These are phyloP conservation scores for Xylariaceae sp. DNA, from an alignment of 2,329 filamentous ascomycete genomes.

Conservation along the genomic window DNA sequence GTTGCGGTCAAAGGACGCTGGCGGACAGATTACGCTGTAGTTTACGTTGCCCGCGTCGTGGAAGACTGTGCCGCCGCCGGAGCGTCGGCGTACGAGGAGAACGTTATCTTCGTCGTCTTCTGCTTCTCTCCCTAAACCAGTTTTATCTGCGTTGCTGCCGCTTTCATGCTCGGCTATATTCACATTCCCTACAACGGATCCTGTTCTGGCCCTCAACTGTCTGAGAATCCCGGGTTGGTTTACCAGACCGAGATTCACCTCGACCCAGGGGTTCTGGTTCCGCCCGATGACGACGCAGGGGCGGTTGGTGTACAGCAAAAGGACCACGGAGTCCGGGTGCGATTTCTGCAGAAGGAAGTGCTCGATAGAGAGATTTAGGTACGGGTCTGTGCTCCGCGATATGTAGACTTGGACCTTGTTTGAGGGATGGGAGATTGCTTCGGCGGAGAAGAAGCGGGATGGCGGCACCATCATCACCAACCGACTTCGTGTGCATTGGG, in stretches of 20 bases:
- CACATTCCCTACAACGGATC: slow-evolving; percentile 3
- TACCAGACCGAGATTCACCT: slow-evolving; percentile 77
- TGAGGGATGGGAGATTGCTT: slow-evolving; percentile 50
- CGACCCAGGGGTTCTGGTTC: slow-evolving; percentile 97
- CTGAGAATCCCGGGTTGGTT: slow-evolving; percentile 27
- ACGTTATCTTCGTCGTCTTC: slow-evolving; percentile 45
- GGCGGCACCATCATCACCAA: neutral
- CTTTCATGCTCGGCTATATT: slow-evolving; percentile 12
- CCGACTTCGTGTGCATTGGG: slow-evolving; percentile 1
- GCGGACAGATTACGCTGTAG: slow-evolving; percentile 88
- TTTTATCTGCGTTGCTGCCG: slow-evolving; percentile 21
- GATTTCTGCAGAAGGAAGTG: slow-evolving; percentile 84
- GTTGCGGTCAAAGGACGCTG: slow-evolving; percentile 78
- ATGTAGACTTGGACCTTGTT: slow-evolving; percentile 71
- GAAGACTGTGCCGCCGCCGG: slow-evolving; percentile 91
- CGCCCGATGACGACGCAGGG: slow-evolving; percentile 91
- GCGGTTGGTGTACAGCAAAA: slow-evolving; percentile 87
- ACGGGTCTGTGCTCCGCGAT: slow-evolving; percentile 75
- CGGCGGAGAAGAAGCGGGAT: slow-evolving; percentile 43
- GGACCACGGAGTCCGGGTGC: slow-evolving; percentile 73
- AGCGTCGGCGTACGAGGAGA: slow-evolving; percentile 79
- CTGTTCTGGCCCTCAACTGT: slow-evolving; percentile 1
- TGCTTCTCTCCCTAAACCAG: slow-evolving; percentile 25
- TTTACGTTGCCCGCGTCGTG: slow-evolving; percentile 95
- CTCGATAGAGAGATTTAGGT: slow-evolving; percentile 92